Evolutionary conservation across 2,329 filamentous ascomycete species (phyloP).

Genomic region (Septoria petroselini): DNA sequence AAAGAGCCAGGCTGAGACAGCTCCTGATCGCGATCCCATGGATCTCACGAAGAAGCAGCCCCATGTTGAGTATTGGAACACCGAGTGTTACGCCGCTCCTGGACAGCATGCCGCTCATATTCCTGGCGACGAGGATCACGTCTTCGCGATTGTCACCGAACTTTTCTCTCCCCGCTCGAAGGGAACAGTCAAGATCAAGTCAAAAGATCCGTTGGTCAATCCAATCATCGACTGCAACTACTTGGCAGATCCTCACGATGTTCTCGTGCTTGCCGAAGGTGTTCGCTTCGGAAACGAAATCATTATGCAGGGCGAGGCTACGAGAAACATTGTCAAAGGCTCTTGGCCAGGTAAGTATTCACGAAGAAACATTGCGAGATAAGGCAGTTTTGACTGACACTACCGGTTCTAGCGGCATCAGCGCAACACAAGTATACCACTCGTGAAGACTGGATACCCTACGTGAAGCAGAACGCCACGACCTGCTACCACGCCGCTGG

Average conservation of each 20-base stretch:
- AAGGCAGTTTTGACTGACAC: too few species aligned
- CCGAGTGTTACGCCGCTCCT: constrained; percentile 41
- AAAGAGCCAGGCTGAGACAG: constrained; percentile 48
- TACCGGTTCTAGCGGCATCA: background rate
- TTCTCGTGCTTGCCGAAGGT: constrained; percentile 7
- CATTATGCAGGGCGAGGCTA: constrained; percentile 4
- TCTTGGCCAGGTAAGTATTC: constrained; percentile 2
- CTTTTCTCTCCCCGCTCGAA: constrained; percentile 5
- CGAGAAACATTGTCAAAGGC: constrained; percentile 6
- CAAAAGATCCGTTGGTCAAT: background rate
- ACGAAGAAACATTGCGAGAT: background rate
- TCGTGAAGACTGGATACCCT: constrained; percentile 7
- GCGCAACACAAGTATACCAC: constrained; percentile 2
- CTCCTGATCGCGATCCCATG: constrained; percentile 57
- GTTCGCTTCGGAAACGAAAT: constrained; percentile 5
- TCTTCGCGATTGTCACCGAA: constrained; percentile 12
- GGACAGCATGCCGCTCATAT: background rate
- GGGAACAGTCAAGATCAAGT: constrained; percentile 2
- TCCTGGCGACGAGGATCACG: constrained; percentile 4
- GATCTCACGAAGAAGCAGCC: constrained; percentile 55
- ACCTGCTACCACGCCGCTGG: constrained; percentile 54
- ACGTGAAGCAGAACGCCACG: constrained; percentile 12
- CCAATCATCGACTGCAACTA: constrained; percentile 11
- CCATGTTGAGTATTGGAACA: constrained; percentile 61
- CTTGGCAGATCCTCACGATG: constrained; percentile 9